Conservation (phyloP, 148 eudicot species). For the Rhododendron mucronatum region DNA sequence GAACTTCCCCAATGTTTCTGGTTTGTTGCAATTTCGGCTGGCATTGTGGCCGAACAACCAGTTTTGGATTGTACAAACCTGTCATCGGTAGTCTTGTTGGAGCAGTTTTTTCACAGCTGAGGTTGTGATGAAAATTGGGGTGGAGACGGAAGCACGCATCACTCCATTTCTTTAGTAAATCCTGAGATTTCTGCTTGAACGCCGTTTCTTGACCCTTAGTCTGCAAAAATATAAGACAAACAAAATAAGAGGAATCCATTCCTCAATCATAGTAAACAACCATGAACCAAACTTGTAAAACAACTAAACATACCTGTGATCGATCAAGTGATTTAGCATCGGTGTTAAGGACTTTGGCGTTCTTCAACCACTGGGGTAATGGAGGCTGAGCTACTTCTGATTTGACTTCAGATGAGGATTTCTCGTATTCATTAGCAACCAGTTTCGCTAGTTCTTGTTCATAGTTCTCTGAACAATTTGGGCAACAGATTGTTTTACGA, state of each 20-base stretch:
- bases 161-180: slow-evolving; percentile 87
- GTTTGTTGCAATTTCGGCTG: slow-evolving; percentile 46
- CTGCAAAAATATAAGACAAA: slow-evolving; percentile 27
- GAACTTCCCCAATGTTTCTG: slow-evolving; percentile 34
- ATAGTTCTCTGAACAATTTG: slow-evolving; percentile 60
- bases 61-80: slow-evolving; percentile 51
- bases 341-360: slow-evolving; percentile 35
- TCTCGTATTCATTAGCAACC: slow-evolving; percentile 42
- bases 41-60: slow-evolving; percentile 43
- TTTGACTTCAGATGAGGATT: slow-evolving; percentile 38
- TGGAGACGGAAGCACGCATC: slow-evolving; percentile 68
- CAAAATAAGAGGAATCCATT: not conserved
- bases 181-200: slow-evolving; percentile 58
- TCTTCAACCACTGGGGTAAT: slow-evolving; percentile 80
- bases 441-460: slow-evolving; percentile 54
- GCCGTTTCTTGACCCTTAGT: slow-evolving; percentile 46
- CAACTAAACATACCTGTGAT: slow-evolving; percentile 37
- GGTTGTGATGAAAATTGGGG: slow-evolving; percentile 54
- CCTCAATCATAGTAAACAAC: not conserved
- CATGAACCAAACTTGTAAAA: not conserved
- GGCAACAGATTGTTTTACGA: slow-evolving; percentile 47
- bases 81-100: slow-evolving; percentile 52
- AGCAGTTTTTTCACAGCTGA: slow-evolving; percentile 33
- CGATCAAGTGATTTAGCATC: slow-evolving; percentile 26
- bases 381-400: slow-evolving; percentile 31